These are phyloP conservation scores for Candida easanensis DNA, from an alignment of 805 yeast genomes.

Conservation along the genomic window DNA sequence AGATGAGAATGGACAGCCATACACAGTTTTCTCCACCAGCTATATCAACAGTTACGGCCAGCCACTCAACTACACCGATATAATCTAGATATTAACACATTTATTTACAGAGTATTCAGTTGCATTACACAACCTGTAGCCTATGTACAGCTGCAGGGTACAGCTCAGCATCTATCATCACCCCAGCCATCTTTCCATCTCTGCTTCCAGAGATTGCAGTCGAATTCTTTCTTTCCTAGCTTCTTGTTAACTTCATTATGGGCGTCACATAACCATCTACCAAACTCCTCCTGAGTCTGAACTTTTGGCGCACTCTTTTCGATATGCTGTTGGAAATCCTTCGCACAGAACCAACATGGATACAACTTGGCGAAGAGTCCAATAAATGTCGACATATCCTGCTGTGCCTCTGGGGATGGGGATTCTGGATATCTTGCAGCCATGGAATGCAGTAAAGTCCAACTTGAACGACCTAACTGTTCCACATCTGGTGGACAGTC, in stretches of 20 bases:
- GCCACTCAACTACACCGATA: background rate
- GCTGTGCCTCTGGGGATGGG: slow-evolving; percentile 61
- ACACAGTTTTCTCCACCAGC: background rate
- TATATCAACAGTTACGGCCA: background rate
- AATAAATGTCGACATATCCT: slow-evolving; percentile 69
- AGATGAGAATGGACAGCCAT: background rate
- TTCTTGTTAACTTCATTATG: slow-evolving; percentile 91
- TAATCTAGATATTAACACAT: background rate
- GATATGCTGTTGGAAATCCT: slow-evolving; percentile 71
- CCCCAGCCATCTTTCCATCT: slow-evolving; percentile 98
- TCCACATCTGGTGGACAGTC: slow-evolving; percentile 87
- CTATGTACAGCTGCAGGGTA: background rate
- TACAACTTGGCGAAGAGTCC: slow-evolving; percentile 72
- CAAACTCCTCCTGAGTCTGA: slow-evolving; percentile 70
- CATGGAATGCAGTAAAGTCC: slow-evolving; percentile 88
- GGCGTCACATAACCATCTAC: slow-evolving; percentile 91
- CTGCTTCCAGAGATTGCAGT: slow-evolving; percentile 86
- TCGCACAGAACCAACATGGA: slow-evolving; percentile 94
- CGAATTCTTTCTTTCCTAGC: slow-evolving; percentile 81
- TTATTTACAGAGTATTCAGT: background rate
- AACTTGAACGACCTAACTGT: slow-evolving; percentile 76
- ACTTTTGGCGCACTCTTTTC: slow-evolving; percentile 49
- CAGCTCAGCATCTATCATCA: slow-evolving; percentile 15
- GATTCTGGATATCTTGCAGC: slow-evolving; percentile 84
- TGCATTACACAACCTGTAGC: no score